Evolutionary conservation across 2,329 filamentous ascomycete species (phyloP), one percentile per base, ranked within the genome.

Genomic region (Verticillium nubilum): DNA sequence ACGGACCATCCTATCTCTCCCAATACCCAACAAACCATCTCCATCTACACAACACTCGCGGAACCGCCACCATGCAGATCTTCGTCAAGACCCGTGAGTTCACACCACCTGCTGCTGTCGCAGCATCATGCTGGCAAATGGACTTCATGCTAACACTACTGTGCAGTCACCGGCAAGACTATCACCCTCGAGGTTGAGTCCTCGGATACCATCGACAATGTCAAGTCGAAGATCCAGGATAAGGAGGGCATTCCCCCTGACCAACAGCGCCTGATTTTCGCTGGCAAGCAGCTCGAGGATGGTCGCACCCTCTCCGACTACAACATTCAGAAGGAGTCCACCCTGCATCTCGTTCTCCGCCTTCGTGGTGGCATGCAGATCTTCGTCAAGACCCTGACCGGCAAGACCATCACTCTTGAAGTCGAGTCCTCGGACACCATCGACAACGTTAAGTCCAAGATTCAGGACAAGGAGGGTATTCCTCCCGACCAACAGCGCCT

Each of bases 401-500:
- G 92, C 69, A 97, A 97, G 84, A 97, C 92, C 57, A 96, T 96
- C 72, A 96, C 92, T 6, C 82, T 96, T 2, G 92, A 96, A 78
- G 91, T 96, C 1, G 91, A 96, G 75, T 92, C 89, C 0, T 90
- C 86, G 1, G 92, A 96, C 69, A 96, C 92, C 47, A 96, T 96
- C 76, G 92, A 97, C 81, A 97, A 97, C 63, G 93, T 97, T 42
- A 97, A 97, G 86, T 87, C 84, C 56, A 97, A 97, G 85, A 97
- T 97, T 52, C 93, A 97, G 77, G 93, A 97, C 72, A 97, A 97
- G 86, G 93, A 97, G 77, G 93, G 93, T 27, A 97, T 97, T 59
- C 94, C 93, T 54, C 93, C 93, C 12, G 93, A 97, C 72, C 93
- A 98, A 78, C 93, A 97, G 81, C 94, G 93, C 68, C 77, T 97